Percentiles rank a stretch among this genome's conserved stretches.
Conservation (phyloP, 768 basidiomycete species). For the Leccinellum rugosiceps region DNA sequence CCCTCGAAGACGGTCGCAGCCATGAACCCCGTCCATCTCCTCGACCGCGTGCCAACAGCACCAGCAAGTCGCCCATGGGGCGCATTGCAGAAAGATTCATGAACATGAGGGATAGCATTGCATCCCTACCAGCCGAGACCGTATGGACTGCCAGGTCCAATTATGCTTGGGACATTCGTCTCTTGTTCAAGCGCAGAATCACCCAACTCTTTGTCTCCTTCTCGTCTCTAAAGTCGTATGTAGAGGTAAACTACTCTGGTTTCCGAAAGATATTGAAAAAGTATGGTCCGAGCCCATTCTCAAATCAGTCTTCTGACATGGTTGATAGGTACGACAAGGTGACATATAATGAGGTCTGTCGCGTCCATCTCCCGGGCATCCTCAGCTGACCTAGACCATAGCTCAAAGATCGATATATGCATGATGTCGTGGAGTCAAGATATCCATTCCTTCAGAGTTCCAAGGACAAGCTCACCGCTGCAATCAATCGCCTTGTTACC, state of each 20-base stretch:
- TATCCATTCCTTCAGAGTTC: no score
- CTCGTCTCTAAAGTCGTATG: conserved; percentile 62
- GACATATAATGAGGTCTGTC: conserved; percentile 44
- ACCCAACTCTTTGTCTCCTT: conserved; percentile 72
- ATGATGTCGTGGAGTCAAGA: no score
- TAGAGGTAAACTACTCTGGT: conserved; percentile 89
- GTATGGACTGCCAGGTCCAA: background rate
- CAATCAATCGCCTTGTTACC: no score
- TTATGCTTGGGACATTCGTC: conserved; percentile 14
- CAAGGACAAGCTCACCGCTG: no score
- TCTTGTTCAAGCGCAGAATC: no score
- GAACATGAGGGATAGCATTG: no score
- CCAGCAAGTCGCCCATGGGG: background rate
- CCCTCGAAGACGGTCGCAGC: conserved; percentile 39
- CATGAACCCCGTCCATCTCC: conserved; percentile 26
- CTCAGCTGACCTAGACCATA: conserved; percentile 23
- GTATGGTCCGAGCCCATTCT: no score
- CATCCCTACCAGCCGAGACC: background rate
- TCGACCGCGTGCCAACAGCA: background rate
- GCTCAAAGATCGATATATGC: conserved; percentile 49
- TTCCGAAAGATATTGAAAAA: conserved; percentile 82
- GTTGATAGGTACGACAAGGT: conserved; percentile 21
- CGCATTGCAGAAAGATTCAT: background rate
- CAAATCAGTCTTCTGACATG: no score
- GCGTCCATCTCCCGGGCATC: background rate